Evolutionary conservation across 768 basidiomycete genomes (phyloP), one percentile per base, ranked within the genome.

Genomic region (Russula compacta): DNA sequence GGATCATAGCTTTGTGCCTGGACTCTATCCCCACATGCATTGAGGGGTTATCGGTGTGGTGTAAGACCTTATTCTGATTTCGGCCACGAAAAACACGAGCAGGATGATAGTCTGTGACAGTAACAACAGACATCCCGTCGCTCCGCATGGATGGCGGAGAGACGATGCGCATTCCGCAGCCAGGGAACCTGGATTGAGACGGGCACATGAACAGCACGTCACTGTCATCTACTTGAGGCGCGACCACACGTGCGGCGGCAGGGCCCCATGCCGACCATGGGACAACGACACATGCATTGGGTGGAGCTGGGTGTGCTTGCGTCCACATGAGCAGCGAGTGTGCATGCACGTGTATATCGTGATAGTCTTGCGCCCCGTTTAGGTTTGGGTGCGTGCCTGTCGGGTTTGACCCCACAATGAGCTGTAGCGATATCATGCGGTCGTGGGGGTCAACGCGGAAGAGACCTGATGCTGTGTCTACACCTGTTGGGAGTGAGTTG

Each of bases 241-340:
- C 46, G 46, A 54, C 39, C 14, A 55, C 39, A 6, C 53, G 59
- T 10, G 53, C 46, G 19, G 46, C 59, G 4, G 46, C 39, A 33
- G 32, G 32, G 46, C 39, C 32, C 59, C 53, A 60, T 9, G 15
- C 32, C 6, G 53, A 53, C 53, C 59, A 55, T 10, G 53, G 59
- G 17, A 60, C 38, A 32, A 48, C 32, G 15, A 55, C 59, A 38
- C 59, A 55, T 15, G 53, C 39, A 44, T 55, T 43, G 6, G 47
- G 46, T 36, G 59, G 59, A 15, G 59, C 53, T 1, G 59, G 59
- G 38, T 60, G 59, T 24, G 9, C 11, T 29, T 39, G 35, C 9
- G 39, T 49, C 53, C 59, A 60, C n/a, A 7, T 19, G 46, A 60
- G 59, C 38, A 60, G 38, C 19, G 52, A n/a, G 38, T 19, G 36